These are phyloP conservation scores for Microstroma glucosiphilum DNA, from an alignment of 1,284 basidiomycete genomes.

Conservation along the genomic window DNA sequence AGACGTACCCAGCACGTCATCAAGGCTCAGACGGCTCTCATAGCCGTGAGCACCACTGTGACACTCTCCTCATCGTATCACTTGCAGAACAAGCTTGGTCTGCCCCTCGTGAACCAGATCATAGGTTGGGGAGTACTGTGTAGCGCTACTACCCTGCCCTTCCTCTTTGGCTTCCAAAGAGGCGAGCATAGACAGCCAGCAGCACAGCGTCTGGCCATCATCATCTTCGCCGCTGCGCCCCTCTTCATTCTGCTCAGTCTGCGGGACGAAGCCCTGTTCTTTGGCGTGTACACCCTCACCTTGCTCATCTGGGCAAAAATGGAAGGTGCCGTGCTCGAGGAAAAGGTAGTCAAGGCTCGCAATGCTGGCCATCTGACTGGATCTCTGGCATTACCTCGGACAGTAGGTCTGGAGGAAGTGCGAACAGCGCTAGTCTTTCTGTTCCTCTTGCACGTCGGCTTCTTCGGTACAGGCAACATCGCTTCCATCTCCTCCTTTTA, in stretches of 20 bases:
- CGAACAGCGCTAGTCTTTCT: constrained; percentile 74
- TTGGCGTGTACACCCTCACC: constrained; percentile 62
- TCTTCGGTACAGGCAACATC: constrained; percentile 74
- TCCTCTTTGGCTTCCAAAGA: constrained; percentile 31
- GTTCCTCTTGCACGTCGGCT: constrained; percentile 78
- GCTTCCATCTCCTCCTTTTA: constrained; percentile 86
- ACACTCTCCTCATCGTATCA: constrained; percentile 58
- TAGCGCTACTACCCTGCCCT: constrained; percentile 26
- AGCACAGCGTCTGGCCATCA: constrained; percentile 43
- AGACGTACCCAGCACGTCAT: constrained; percentile 26
- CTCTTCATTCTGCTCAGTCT: constrained; percentile 76
- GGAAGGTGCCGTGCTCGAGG: constrained; percentile 54
- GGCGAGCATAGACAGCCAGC: constrained; percentile 24
- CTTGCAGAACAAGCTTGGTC: constrained; percentile 63
- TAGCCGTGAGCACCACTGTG: constrained; percentile 57
- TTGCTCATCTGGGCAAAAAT: constrained; percentile 67
- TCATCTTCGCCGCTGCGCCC: constrained; percentile 61
- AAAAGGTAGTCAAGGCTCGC: constrained; percentile 1
- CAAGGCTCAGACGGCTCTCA: constrained; percentile 40
- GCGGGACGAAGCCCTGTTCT: constrained; percentile 76
- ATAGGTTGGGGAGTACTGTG: constrained; percentile 63
- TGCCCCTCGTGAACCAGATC: constrained; percentile 63
- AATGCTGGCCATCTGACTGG: constrained; percentile 8
- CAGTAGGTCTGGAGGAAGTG: constrained; percentile 62
- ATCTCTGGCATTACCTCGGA: constrained; percentile 46